Conservation (phyloP, 2,329 filamentous ascomycete genomes). For the Fusarium sp. region DNA sequence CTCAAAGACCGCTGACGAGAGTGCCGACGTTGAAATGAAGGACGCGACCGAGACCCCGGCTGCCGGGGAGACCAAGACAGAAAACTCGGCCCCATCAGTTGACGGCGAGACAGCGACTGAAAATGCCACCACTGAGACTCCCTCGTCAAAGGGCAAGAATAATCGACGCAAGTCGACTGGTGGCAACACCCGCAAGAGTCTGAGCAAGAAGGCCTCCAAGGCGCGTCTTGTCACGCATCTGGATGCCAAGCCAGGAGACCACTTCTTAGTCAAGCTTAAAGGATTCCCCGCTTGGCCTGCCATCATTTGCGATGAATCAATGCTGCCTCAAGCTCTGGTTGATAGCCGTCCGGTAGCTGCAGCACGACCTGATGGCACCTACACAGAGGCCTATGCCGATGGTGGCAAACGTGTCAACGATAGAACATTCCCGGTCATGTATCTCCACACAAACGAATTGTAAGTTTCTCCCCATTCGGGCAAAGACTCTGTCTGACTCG, state of each 20-base stretch:
- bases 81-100: conserved; percentile 41
- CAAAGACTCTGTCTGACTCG: conserved; percentile 20
- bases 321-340: conserved; percentile 84
- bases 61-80: conserved; percentile 48
- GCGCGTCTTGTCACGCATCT: conserved; percentile 73
- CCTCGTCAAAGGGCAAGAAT: conserved; percentile 52
- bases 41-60: conserved; percentile 50
- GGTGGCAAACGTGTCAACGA: conserved; percentile 88
- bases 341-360: conserved; percentile 86
- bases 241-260: conserved; percentile 89
- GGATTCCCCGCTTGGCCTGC: conserved; percentile 95
- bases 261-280: conserved; percentile 93
- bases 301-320: conserved; percentile 92
- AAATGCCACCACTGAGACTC: conserved; percentile 46
- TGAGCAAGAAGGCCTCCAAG: conserved; percentile 87
- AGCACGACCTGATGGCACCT: conserved; percentile 83
- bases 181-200: conserved; percentile 79
- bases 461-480: conserved; percentile 63
- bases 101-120: conserved; percentile 45
- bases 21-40: conserved; percentile 66
- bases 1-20: conserved; percentile 45
- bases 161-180: conserved; percentile 81
- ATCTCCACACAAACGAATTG: conserved; percentile 96
- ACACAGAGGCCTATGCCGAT: conserved; percentile 87
- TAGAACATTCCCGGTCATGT: conserved; percentile 94